Base-by-base conservation (phyloP, 805 yeast genomes). In the Candida schatavii region DNA sequence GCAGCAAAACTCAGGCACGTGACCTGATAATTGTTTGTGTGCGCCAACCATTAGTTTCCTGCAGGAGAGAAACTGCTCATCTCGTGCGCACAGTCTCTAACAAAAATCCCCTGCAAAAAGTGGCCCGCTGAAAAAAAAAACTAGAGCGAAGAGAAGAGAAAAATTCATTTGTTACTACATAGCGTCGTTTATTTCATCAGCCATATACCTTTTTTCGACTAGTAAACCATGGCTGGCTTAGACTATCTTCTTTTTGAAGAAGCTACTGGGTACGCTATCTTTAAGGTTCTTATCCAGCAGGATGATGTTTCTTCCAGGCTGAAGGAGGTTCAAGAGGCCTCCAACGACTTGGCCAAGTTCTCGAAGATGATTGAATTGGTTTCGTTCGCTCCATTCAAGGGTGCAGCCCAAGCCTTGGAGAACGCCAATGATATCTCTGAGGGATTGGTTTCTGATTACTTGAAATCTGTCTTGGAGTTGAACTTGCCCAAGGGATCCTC, bases 391-490 rank as follows among this genome's bases (percentile, higher is more conserved):
- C 99, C 99, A 39, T 93, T 93, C 79, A 90, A 93, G 70, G 97
- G 97, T 59, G 99, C 99, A 47, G 98, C 99, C 40, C 98, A 93
- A 70, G 99, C 99, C 46, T 80, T 93, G 59, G 98, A 91, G 70
- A 93, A 93, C 63, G 97, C 98, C 54, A 93, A 93, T 63, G 98
- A 93, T 63, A 85, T 93, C 55, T 87, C 96, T 51, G 99, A 93
- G 72, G 99, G 99, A 60, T 78, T 90, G 55, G 96, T 91, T 43
- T 85, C 90, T 45, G 98, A 93, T 56, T 87, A 86, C 70, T 79
- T 93, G 70, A 88, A 88, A 66, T 80, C 95, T 30, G 78, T 93
- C 43, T 72, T 93, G 54, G 98, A 91, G 70, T 74, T 89, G 61
- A 91, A 90, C 74, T 70, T 93, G 56, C 99, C 99, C 64, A 83